Evolutionary conservation across 495 filamentous ascomycete species (phyloP), one percentile per base, ranked within the genome.

Genomic region (Mycothermus thermophilus): DNA sequence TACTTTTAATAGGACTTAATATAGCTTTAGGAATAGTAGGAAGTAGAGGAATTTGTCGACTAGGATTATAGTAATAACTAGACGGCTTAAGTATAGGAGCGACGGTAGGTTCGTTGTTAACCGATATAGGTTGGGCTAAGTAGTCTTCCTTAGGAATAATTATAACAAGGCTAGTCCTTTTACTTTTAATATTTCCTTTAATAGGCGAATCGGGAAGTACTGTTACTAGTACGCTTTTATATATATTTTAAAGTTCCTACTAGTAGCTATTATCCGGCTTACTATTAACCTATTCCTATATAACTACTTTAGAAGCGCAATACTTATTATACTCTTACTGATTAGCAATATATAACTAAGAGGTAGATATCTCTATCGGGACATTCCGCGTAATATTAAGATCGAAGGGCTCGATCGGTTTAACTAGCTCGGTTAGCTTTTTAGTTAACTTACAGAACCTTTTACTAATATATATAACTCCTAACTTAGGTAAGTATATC

Each of bases 1-100:
- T 25, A 25, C 11, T 25, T 11, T 25, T 11, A 11, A 25, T 11
- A 25, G 22, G 48, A 2, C 52, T 25, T 25, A 11, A 35, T 4
- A 52, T 40, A 15, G 52, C 42, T 34, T 71, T 64, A 3, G 64
- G 59, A 11, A 71, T 69, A 8, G 58, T 61, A 6, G 65, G 62
- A 5, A 71, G 49, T 1, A 39, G 41, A 9, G 50, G 48, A 27
- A 37, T 32, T 39, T 38, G 47, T 34, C 34, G 41, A 43, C 35
- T 43, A 2, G 49, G 49, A 6, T 38, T 28, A 8, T 46, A 42
- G 19, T 46, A 46, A 13, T 45, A 46, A 19, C 30, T 13, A 0
- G 34, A 30, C 3, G 35, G 17, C 21, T 40, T 46, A 11, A 25
- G 22, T 25, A 11, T 25, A 25, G 22, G 22, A 25, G 22, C 6